phyloP scores from a whole-genome alignment of 495 filamentous ascomycete genomes.

The Penicillium diatomitis region DNA sequence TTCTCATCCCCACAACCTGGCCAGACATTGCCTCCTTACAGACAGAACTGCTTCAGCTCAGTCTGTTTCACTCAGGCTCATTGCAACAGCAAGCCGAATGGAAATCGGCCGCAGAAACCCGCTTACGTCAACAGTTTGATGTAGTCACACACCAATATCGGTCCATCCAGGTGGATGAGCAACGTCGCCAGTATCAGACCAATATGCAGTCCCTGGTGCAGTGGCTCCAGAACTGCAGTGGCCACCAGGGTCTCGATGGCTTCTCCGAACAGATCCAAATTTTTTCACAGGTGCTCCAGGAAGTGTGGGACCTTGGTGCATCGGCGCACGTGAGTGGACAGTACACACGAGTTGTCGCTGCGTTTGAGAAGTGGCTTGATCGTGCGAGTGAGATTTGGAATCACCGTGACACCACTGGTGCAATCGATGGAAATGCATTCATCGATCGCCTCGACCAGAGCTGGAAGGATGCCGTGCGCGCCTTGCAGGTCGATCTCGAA shows the following conservation, averaged over 20 bases:
- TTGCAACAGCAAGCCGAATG: conserved; percentile 25
- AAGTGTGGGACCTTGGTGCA: conserved; percentile 25
- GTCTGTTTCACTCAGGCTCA: conserved; percentile 51
- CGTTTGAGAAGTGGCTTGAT: conserved; percentile 40
- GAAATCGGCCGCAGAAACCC: conserved; percentile 23
- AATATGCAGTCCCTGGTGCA: conserved; percentile 30
- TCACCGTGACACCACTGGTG: conserved; percentile 10
- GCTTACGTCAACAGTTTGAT: conserved; percentile 32
- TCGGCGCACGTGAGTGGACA: conserved; percentile 17
- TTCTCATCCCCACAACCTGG: conserved; percentile 31
- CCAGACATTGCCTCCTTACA: conserved; percentile 56
- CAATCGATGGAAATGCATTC: conserved; percentile 15
- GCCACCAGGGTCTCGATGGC: conserved; percentile 17
- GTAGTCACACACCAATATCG: conserved; percentile 28
- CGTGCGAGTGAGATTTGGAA: conserved; percentile 23
- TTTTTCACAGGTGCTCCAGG: conserved; percentile 35
- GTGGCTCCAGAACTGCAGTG: conserved; percentile 30
- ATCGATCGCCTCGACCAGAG: conserved; percentile 33
- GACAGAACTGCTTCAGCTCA: conserved; percentile 63
- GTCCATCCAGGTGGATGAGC: conserved; percentile 25
- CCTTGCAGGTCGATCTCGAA: conserved; percentile 30
- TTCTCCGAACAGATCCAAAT: conserved; percentile 35
- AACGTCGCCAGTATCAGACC: conserved; percentile 26
- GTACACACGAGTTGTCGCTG: conserved; percentile 23
- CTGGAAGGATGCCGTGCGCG: conserved; percentile 36